These are phyloP conservation scores for Omphalea diandra DNA, from an alignment of 441 rosid genomes.

Conservation along the genomic window DNA sequence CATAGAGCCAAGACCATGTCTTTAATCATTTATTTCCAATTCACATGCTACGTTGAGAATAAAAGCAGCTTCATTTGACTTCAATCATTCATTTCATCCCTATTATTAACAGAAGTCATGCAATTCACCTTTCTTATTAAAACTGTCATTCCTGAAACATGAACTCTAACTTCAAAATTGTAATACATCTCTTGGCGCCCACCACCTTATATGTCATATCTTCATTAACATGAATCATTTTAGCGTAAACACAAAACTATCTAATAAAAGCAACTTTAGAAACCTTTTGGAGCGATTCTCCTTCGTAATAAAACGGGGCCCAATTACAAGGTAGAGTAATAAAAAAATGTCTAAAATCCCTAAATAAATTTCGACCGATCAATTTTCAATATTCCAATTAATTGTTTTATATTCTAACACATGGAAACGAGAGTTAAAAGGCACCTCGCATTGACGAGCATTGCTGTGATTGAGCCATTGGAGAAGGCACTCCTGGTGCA, in stretches of 20 bases:
- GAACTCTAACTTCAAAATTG: slow-evolving; percentile 9
- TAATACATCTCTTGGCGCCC: background rate
- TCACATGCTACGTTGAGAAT: background rate
- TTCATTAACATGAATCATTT: background rate
- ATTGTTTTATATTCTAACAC: too few species aligned
- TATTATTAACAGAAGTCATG: slow-evolving; percentile 5
- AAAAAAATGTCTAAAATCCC: slow-evolving; percentile 9
- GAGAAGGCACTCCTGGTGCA: slow-evolving; percentile 96
- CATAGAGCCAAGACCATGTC: background rate
- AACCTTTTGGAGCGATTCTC: too few species aligned
- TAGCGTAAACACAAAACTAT: too few species aligned
- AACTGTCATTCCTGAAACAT: slow-evolving; percentile 23
- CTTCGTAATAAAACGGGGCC: too few species aligned
- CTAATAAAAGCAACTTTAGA: too few species aligned
- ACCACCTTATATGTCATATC: background rate
- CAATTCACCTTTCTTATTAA: slow-evolving; percentile 9
- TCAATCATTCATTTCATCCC: background rate
- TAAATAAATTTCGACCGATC: too few species aligned
- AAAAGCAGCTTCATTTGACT: background rate
- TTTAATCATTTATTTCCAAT: background rate
- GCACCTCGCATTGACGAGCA: slow-evolving; percentile 99
- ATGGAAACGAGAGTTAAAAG: too few species aligned
- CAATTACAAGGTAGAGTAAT: too few species aligned
- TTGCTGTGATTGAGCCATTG: slow-evolving; percentile 99
- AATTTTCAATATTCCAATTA: background rate